A percentile compares a stretch with the other conserved stretches of the same genome.
phyloP scores from a whole-genome alignment of 805 yeast species.

The Nakazawaea ishiwadae region DNA sequence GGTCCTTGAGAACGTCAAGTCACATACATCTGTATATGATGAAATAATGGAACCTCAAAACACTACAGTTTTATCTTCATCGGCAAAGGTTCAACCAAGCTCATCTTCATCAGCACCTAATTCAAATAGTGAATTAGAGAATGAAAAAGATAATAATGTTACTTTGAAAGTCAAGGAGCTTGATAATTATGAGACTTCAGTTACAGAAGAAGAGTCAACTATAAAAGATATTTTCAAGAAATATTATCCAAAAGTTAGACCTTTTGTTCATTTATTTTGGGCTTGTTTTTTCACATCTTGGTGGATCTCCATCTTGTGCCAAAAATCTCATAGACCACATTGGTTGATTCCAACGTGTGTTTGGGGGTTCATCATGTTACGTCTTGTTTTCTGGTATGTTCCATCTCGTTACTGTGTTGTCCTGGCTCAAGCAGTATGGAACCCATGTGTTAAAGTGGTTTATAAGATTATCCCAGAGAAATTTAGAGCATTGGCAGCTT shows the following conservation, averaged over 20 bases:
- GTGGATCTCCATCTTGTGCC: constrained; percentile 42
- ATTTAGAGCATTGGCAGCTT: constrained; percentile 35
- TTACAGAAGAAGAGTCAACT: background rate
- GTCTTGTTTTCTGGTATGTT: constrained; percentile 39
- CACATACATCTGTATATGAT: constrained; percentile 1
- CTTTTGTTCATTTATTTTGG: constrained; percentile 14
- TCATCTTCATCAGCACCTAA: background rate
- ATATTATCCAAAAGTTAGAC: constrained; percentile 3
- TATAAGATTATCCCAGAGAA: constrained; percentile 37
- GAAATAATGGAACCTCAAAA: background rate
- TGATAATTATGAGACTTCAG: constrained; percentile 1
- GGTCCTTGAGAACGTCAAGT: constrained; percentile 10
- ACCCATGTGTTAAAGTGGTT: constrained; percentile 26
- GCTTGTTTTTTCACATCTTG: constrained; percentile 30
- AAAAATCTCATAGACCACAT: constrained; percentile 34
- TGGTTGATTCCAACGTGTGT: constrained; percentile 44
- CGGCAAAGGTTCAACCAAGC: background rate
- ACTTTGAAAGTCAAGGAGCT: constrained; percentile 4
- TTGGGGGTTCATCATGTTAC: constrained; percentile 35
- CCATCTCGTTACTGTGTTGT: constrained; percentile 20
- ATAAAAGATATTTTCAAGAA: background rate
- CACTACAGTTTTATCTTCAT: background rate
- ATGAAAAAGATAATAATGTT: background rate
- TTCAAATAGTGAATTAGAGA: background rate
- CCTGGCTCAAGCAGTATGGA: constrained; percentile 25